phyloP scores from a whole-genome alignment of 192 early-diverging fungal species.

The Geosiphon pyriformis region DNA sequence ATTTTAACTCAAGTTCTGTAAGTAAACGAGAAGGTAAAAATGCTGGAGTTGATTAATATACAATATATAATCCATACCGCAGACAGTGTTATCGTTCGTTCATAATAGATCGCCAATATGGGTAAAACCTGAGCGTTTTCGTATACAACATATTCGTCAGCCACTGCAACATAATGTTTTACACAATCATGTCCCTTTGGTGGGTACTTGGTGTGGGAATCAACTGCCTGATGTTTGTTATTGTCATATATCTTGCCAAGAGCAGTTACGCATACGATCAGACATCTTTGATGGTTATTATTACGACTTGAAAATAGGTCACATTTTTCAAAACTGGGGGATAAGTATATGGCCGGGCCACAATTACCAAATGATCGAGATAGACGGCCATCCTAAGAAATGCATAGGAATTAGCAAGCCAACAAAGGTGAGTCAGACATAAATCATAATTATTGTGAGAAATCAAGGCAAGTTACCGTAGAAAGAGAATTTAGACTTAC shows the following conservation, averaged over 20 bases:
- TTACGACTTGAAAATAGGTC: not conserved
- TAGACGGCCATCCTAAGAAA: conserved; percentile 6
- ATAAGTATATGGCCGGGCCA: conserved; percentile 17
- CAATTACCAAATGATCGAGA: conserved; percentile 7
- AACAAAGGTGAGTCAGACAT: not conserved
- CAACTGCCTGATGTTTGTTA: not conserved
- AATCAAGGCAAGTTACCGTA: no score
- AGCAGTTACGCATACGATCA: conserved; percentile 12
- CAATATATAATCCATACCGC: not conserved
- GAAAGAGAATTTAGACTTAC: not conserved
- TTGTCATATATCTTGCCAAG: conserved; percentile 16
- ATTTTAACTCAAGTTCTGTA: not conserved
- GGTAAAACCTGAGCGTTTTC: conserved; percentile 5
- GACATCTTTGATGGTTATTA: not conserved
- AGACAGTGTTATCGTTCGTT: not conserved
- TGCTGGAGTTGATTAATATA: not conserved
- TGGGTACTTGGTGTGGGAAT: conserved; percentile 5
- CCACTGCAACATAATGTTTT: conserved; percentile 12
- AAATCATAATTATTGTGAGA: not conserved
- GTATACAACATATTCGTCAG: conserved; percentile 18
- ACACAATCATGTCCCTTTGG: conserved; percentile 8
- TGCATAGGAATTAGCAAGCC: not conserved
- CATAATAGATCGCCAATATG: conserved; percentile 9
- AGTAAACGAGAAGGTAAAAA: not conserved
- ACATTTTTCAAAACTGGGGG: conserved; percentile 17